Evolutionary conservation across 75 land plant species (phyloP).

Genomic region (Cryptomeria japonica): DNA sequence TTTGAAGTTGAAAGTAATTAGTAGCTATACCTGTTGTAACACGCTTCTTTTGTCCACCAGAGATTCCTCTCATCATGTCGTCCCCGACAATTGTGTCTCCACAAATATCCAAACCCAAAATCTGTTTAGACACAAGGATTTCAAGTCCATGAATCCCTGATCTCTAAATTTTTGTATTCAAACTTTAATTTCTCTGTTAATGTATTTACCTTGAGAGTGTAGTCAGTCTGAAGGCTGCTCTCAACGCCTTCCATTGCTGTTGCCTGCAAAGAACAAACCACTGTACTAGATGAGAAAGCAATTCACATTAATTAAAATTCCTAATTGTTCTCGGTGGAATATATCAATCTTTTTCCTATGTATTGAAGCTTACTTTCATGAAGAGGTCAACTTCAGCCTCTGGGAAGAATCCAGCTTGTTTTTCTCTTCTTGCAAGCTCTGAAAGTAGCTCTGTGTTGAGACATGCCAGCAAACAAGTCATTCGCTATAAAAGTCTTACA

Average conservation of each 20-base stretch:
- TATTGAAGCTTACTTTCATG: constrained; percentile 72
- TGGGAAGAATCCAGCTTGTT: constrained; percentile 76
- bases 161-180: not conserved
- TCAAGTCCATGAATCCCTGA: not conserved
- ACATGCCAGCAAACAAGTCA: not conserved
- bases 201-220: constrained; percentile 62
- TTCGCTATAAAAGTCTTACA: not conserved
- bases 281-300: not conserved
- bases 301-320: not conserved
- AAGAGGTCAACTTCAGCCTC: constrained; percentile 90
- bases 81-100: constrained; percentile 43
- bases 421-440: constrained; percentile 87
- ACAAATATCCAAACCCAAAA: constrained; percentile 41
- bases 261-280: constrained; percentile 38
- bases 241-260: constrained; percentile 67
- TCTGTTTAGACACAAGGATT: constrained; percentile 18
- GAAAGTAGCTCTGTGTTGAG: constrained; percentile 56
- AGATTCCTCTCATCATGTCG: constrained; percentile 41
- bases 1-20: not conserved
- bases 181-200: not conserved
- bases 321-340: not conserved
- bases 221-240: constrained; percentile 69
- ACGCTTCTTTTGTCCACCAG: constrained; percentile 49
- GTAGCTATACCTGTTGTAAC: constrained; percentile 36
- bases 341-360: not conserved